Conservation (phyloP, 495 filamentous ascomycete species). For the Lentithecium fluviatile region DNA sequence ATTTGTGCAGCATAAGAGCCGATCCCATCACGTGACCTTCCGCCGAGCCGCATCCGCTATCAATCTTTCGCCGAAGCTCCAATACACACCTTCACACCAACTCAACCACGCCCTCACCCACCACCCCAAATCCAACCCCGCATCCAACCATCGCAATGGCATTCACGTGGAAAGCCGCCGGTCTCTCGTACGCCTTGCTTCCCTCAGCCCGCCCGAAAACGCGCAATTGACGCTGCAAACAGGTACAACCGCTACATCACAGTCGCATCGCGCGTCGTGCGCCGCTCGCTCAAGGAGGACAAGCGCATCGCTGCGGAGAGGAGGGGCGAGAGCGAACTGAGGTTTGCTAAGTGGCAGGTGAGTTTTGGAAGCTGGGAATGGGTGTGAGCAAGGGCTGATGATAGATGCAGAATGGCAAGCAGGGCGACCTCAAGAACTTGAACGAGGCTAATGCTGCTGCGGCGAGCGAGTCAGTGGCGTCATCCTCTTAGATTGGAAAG, state of each 20-base stretch:
- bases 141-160: conserved; percentile 73
- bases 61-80: not conserved
- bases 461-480: conserved; percentile 50
- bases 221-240: conserved; percentile 14
- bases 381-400: conserved; percentile 22
- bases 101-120: conserved; percentile 37
- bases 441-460: conserved; percentile 68
- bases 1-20: no score
- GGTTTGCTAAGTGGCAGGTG: conserved; percentile 96
- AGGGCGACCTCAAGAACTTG: conserved; percentile 78
- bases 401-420: conserved; percentile 84
- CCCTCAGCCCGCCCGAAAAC: conserved; percentile 14
- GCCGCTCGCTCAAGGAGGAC: conserved; percentile 93
- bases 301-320: conserved; percentile 82
- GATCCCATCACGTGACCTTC: not conserved
- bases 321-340: conserved; percentile 83
- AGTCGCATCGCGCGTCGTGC: conserved; percentile 72
- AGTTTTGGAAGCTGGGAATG: conserved; percentile 45
- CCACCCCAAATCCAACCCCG: conserved; percentile 30
- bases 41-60: not conserved
- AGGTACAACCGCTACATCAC: conserved; percentile 86
- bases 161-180: conserved; percentile 97
- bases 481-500: conserved; percentile 7
- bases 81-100: conserved; percentile 3
- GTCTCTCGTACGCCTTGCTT: conserved; percentile 73